Percentiles rank a stretch among this genome's conserved stretches.
Evolutionary conservation across 129 eudicot species (phyloP).

Genomic region (Gnaphalium uliginosum): DNA sequence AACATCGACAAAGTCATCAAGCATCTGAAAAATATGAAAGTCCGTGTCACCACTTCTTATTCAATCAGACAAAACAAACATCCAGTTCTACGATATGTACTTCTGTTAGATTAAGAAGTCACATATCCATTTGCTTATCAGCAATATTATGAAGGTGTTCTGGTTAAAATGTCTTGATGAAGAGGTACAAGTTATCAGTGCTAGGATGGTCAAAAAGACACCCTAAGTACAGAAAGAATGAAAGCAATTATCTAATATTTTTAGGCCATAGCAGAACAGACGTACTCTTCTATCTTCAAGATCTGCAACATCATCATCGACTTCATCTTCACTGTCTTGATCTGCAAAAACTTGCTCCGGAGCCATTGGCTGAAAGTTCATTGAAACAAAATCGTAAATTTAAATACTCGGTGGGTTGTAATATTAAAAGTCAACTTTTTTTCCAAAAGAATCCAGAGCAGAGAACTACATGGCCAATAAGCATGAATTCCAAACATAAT

Average conservation of each 20-base stretch:
- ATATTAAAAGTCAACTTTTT: not conserved
- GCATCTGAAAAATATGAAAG: constrained; percentile 61
- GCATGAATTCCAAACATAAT: not conserved
- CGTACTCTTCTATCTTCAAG: constrained; percentile 92
- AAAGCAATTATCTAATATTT: constrained; percentile 7
- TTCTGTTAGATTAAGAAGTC: not conserved
- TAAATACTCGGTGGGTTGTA: constrained; percentile 1
- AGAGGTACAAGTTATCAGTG: not conserved
- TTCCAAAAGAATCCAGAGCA: not conserved
- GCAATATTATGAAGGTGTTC: not conserved
- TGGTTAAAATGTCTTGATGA: not conserved
- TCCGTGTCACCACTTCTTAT: constrained; percentile 4
- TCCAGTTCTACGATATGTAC: not conserved
- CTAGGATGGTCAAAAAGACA: not conserved
- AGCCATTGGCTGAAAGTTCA: constrained; percentile 67
- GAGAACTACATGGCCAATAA: not conserved
- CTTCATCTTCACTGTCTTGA: constrained; percentile 95
- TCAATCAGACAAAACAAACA: not conserved
- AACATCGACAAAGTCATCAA: constrained; percentile 95
- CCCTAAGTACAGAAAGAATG: not conserved
- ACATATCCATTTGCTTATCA: not conserved
- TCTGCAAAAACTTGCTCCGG: constrained; percentile 88
- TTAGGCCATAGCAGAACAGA: constrained; percentile 6
- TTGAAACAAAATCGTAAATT: constrained; percentile 6
- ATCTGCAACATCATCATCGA: constrained; percentile 96